Base-by-base conservation (phyloP, 768 basidiomycete species). In the Lactifluus rugatus region DNA sequence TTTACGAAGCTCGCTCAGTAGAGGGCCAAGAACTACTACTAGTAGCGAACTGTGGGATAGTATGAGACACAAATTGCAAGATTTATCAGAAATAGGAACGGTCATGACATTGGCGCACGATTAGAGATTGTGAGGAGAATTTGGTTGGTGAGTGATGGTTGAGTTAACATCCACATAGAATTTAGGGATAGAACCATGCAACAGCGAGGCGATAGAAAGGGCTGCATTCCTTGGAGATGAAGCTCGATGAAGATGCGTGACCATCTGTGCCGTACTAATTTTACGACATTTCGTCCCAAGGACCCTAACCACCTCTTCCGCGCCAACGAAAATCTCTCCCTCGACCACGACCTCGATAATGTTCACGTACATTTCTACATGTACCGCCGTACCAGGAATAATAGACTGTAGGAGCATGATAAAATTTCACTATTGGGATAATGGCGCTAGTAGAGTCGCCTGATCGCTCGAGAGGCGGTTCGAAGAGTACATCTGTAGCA, bases 401-500 rank as follows among this genome's bases (percentile, higher is more conserved):
- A 16, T 42, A 44, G 42, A 11, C 5, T 5, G 32, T 11, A 5
- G 47, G 17, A 16, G 56, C 39, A 11, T 23, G 34, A 23, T 49
- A 21, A 44, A 57, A 14, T 21, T 59, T 59, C 53, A 54, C 58
- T n/a, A 31, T 41, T 7, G 57, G 57, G 26, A 44, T 45, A 16
- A 10, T 13, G 2, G 41, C 25, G 2, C 14, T 10, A 7, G 13
- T n/a, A 37, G 50, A 32, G 21, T 28, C 23, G 31, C 32, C 13
- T 26, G 56, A 37, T 57, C 19, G 42, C 25, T 46, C 50, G 36
- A 37, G 41, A 45, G 19, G 32, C 26, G 28, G 37, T 26, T 42
- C 44, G 23, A 59, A 59, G 41, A 59, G 53, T 13, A 39, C 53
- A 17, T 59, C 53, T n/a, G 47, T 34, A 1, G 58, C 52, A 14